Conservation (phyloP, 176 grass and related monocot genomes). For the Alopecurus myosuroides region DNA sequence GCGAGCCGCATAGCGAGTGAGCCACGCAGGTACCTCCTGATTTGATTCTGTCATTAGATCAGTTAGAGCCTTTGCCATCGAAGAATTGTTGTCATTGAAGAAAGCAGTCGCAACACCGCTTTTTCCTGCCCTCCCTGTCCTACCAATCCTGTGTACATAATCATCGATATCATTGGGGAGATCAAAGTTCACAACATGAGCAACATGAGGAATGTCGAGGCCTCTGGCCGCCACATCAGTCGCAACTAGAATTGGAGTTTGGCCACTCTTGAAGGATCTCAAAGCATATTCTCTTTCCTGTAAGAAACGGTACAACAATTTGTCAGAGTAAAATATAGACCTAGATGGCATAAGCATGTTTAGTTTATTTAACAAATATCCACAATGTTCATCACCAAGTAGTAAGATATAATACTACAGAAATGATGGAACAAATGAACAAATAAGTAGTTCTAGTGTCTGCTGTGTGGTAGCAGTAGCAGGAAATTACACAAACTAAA, state of each 20-base stretch:
- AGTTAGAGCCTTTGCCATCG: slow-evolving; percentile 48
- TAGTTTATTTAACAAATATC: neutral
- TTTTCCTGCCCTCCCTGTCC: slow-evolving; percentile 82
- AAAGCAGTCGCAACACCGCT: slow-evolving; percentile 80
- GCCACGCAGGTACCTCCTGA: slow-evolving; percentile 82
- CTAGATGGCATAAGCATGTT: neutral
- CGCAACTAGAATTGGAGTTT: slow-evolving; percentile 86
- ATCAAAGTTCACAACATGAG: slow-evolving; percentile 98
- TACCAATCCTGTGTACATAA: slow-evolving; percentile 78
- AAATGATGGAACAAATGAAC: neutral
- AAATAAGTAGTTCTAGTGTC: neutral
- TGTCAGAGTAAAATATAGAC: neutral
- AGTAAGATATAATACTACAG: neutral
- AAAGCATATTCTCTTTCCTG: slow-evolving; percentile 93
- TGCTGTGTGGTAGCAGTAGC: neutral
- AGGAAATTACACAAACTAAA: neutral
- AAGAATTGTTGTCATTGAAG: slow-evolving; percentile 75
- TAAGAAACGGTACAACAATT: neutral
- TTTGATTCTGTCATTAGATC: slow-evolving; percentile 91
- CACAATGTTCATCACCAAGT: neutral
- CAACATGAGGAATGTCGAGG: slow-evolving; percentile 92
- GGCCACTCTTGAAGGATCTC: slow-evolving; percentile 81
- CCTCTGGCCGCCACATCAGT: slow-evolving; percentile 96
- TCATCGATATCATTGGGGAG: slow-evolving; percentile 93
- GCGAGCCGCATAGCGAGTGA: slow-evolving; percentile 62